phyloP scores from a whole-genome alignment of 2,329 filamentous ascomycete species.

The Clonostachys solani region DNA sequence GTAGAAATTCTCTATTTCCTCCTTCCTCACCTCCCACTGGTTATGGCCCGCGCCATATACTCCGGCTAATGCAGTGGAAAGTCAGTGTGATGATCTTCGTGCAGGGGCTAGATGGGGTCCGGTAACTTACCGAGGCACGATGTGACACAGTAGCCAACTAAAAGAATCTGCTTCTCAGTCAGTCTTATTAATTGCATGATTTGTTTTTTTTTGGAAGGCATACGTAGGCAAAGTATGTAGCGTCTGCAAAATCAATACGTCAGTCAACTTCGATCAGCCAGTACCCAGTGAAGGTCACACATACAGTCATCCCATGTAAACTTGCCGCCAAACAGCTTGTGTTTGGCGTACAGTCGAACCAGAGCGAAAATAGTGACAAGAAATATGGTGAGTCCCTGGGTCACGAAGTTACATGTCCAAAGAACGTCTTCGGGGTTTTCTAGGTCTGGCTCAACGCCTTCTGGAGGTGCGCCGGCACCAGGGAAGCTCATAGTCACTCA shows the following conservation, averaged over 20 bases:
- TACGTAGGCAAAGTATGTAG: constrained; percentile 11
- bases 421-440: constrained; percentile 17
- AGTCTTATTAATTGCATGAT: not conserved
- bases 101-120: no score
- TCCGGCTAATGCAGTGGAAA: constrained; percentile 5
- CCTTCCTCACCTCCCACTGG: constrained; percentile 19
- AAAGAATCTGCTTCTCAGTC: constrained; percentile 11
- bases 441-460: constrained; percentile 14
- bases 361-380: constrained; percentile 15
- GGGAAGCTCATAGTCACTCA: constrained; percentile 6
- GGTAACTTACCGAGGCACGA: constrained; percentile 12
- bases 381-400: constrained; percentile 17
- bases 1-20: constrained; percentile 22
- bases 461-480: constrained; percentile 14
- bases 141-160: constrained; percentile 17
- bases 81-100: no score
- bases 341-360: constrained; percentile 16
- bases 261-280: not conserved
- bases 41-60: constrained; percentile 29
- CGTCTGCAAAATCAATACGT: constrained; percentile 4
- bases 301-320: constrained; percentile 18
- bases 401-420: constrained; percentile 15
- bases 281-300: constrained; percentile 1
- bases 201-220: not conserved
- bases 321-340: constrained; percentile 6